These are phyloP conservation scores for Cladophialophora exuberans DNA, from an alignment of 2,329 filamentous ascomycete species.

Conservation along the genomic window DNA sequence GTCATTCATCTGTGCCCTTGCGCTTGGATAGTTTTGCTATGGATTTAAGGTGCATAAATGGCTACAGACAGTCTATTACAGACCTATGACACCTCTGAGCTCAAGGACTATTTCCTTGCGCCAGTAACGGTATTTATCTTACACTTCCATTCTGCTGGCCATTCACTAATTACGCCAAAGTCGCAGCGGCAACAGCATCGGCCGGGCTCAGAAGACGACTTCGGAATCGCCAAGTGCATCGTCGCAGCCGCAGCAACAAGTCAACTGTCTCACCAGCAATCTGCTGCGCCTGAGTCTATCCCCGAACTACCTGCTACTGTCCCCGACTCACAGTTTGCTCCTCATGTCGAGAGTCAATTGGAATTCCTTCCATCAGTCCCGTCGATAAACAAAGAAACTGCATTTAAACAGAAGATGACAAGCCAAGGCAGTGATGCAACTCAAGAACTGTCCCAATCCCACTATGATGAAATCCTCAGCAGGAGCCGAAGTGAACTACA, in stretches of 20 bases:
- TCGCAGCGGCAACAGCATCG: conserved; percentile 20
- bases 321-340: conserved; percentile 28
- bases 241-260: background rate
- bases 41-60: conserved; percentile 12
- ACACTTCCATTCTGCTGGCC: background rate
- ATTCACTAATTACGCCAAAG: conserved; percentile 26
- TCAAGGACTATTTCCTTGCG: conserved; percentile 18
- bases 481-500: conserved; percentile 40
- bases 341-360: conserved; percentile 19
- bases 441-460: conserved; percentile 49
- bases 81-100: conserved; percentile 22
- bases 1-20: background rate
- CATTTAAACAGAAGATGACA: conserved; percentile 37
- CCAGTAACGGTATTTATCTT: conserved; percentile 14
- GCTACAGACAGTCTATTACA: conserved; percentile 26
- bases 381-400: background rate
- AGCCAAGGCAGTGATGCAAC: conserved; percentile 45
- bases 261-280: background rate
- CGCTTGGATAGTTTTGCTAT: background rate
- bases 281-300: conserved; percentile 16
- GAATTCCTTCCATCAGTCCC: conserved; percentile 6
- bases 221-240: conserved; percentile 2
- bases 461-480: conserved; percentile 45
- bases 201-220: conserved; percentile 15
- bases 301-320: conserved; percentile 29